Percentiles rank a stretch among this genome's conserved stretches.
Conservation (phyloP, 2,329 filamentous ascomycete genomes). For the Penicillium griseofulvum region DNA sequence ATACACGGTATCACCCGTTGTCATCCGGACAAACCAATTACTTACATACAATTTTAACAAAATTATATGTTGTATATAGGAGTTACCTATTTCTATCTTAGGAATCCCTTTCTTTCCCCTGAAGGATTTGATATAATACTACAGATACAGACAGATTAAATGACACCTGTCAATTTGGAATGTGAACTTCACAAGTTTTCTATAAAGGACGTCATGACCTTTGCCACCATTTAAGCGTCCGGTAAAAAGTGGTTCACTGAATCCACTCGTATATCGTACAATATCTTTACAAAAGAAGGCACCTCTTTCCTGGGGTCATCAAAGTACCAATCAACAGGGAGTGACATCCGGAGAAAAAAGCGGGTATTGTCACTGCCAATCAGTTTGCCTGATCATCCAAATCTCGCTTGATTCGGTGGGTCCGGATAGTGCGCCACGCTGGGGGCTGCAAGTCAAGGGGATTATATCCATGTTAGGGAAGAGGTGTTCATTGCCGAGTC, state of each 20-base stretch:
- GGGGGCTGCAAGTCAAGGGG: slow-evolving; percentile 21
- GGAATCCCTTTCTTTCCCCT: neutral
- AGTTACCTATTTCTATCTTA: neutral
- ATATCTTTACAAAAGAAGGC: neutral
- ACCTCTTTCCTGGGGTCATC: slow-evolving; percentile 18
- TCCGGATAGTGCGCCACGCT: slow-evolving; percentile 22
- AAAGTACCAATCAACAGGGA: slow-evolving; percentile 18
- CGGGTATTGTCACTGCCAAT: slow-evolving; percentile 19
- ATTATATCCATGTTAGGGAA: slow-evolving; percentile 1
- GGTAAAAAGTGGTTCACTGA: neutral
- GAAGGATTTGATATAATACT: neutral
- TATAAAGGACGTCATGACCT: no score
- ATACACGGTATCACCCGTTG: slow-evolving; percentile 3
- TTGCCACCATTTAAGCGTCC: neutral
- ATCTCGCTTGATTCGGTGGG: slow-evolving; percentile 26
- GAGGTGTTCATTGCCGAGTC: neutral
- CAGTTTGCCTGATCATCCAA: slow-evolving; percentile 17
- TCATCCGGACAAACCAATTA: neutral
- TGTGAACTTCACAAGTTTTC: neutral
- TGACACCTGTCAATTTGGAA: slow-evolving; percentile 3
- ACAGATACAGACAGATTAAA: neutral
- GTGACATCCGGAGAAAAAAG: slow-evolving; percentile 26
- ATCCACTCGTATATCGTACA: neutral
- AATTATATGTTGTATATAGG: neutral
- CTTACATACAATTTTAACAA: neutral